Conservation (phyloP, 2,329 filamentous ascomycete genomes). For the Xylariaceae sp. region DNA sequence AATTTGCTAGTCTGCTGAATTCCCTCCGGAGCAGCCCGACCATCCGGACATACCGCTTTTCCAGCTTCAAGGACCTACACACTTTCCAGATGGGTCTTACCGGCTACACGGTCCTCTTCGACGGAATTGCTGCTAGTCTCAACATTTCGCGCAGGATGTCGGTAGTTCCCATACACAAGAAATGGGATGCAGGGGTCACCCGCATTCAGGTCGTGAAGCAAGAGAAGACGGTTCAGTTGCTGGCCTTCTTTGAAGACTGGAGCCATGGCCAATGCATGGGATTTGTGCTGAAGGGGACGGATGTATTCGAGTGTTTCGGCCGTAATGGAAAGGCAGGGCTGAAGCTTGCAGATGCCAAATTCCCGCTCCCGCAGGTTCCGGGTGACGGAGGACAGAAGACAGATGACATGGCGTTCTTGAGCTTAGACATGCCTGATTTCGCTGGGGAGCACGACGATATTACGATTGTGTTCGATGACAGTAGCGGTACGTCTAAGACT, state of each 20-base stretch:
- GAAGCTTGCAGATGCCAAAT: slow-evolving; percentile 84
- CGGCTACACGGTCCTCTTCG: slow-evolving; percentile 70
- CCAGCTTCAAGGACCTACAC: slow-evolving; percentile 64
- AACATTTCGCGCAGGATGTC: slow-evolving; percentile 78
- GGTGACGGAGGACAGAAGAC: slow-evolving; percentile 45
- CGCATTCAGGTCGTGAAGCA: slow-evolving; percentile 75
- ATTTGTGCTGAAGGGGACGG: slow-evolving; percentile 77
- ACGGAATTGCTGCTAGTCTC: slow-evolving; percentile 66
- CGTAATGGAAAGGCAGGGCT: slow-evolving; percentile 64
- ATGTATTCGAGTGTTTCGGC: slow-evolving; percentile 68
- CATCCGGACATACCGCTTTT: slow-evolving; percentile 66
- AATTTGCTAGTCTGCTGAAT: slow-evolving; percentile 57
- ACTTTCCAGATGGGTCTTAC: slow-evolving; percentile 74
- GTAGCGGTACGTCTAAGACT: slow-evolving; percentile 56
- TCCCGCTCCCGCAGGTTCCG: slow-evolving; percentile 65
- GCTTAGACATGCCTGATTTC: slow-evolving; percentile 81
- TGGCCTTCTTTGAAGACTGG: slow-evolving; percentile 87
- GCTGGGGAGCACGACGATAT: slow-evolving; percentile 93
- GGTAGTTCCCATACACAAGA: slow-evolving; percentile 91
- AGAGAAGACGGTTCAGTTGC: slow-evolving; percentile 68
- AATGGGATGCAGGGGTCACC: slow-evolving; percentile 79
- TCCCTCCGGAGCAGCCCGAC: slow-evolving; percentile 52
- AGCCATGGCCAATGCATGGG: slow-evolving; percentile 84
- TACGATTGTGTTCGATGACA: slow-evolving; percentile 74
- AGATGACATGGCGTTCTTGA: slow-evolving; percentile 68